A percentile compares a stretch with the other conserved stretches of the same genome.
Conservation (phyloP, 2,329 filamentous ascomycete species). For the Dothidotthia symphoricarpi region DNA sequence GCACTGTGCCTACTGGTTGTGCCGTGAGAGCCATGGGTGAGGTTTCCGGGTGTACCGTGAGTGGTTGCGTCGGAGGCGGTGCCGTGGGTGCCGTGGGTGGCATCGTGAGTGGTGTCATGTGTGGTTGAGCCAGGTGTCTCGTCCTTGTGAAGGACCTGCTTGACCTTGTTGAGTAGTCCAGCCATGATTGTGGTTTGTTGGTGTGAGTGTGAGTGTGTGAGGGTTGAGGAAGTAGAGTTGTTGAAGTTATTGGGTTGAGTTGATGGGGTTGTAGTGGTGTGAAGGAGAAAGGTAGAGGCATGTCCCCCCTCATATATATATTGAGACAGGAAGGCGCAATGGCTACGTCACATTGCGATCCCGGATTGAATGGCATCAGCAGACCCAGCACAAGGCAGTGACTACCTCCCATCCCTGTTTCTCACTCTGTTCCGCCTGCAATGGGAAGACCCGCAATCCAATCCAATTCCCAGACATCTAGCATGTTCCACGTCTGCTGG, state of each 20-base stretch:
- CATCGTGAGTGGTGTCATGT: conserved; percentile 20
- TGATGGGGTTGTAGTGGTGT: conserved; percentile 5
- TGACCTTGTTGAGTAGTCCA: conserved; percentile 38
- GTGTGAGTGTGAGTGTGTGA: conserved; percentile 4
- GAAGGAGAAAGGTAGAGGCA: conserved; percentile 5
- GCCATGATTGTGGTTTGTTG: conserved; percentile 22
- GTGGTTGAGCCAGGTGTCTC: no score
- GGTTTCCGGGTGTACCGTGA: not conserved
- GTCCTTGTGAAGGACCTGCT: conserved; percentile 39
- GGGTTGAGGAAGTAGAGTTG: conserved; percentile 3
- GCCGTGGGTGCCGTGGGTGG: conserved; percentile 11
- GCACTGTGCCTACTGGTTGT: not conserved
- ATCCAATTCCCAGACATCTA: conserved; percentile 7
- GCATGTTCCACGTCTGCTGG: conserved; percentile 9
- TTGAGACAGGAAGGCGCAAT: no score
- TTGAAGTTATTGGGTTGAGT: conserved; percentile 13
- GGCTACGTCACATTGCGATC: conserved; percentile 20
- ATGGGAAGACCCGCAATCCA: conserved; percentile 12
- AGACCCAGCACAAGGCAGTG: conserved; percentile 4
- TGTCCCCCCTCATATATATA: no score
- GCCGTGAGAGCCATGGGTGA: not conserved
- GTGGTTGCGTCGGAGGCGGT: no score
- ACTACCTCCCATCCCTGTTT: conserved; percentile 18
- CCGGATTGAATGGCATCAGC: conserved; percentile 8
- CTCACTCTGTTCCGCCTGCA: conserved; percentile 12